Conservation (phyloP, 768 basidiomycete genomes). For the Suillus variegatus region DNA sequence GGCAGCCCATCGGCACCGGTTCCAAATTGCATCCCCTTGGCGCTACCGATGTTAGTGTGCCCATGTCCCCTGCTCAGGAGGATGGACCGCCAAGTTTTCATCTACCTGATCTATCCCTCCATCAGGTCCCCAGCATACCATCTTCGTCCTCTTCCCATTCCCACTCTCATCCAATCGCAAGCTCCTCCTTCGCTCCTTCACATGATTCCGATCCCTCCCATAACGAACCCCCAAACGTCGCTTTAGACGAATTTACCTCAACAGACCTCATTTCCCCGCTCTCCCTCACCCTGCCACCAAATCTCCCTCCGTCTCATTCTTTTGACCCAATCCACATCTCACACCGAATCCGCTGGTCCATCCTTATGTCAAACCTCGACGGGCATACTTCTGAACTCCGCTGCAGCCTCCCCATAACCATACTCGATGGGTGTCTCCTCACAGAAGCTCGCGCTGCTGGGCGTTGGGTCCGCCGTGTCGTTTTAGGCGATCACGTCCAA, state of each 20-base stretch:
- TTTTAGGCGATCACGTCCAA: constrained; percentile 45
- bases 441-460: constrained; percentile 76
- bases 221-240: constrained; percentile 7
- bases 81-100: constrained; percentile 18
- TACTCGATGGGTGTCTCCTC: constrained; percentile 73
- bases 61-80: constrained; percentile 15
- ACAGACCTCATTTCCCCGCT: constrained; percentile 62
- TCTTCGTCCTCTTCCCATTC: constrained; percentile 18
- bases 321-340: constrained; percentile 74
- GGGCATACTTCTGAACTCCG: constrained; percentile 94
- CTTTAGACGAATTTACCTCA: not conserved
- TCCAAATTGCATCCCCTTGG: not conserved
- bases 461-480: constrained; percentile 71
- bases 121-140: constrained; percentile 16
- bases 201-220: constrained; percentile 3
- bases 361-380: constrained; percentile 81
- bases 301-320: constrained; percentile 66
- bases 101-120: constrained; percentile 18
- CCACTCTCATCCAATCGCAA: not conserved
- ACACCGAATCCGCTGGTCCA: constrained; percentile 82
- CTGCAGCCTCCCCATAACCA: constrained; percentile 86
- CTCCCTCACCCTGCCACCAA: constrained; percentile 58
- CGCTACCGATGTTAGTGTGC: constrained; percentile 10
- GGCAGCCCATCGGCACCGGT: not conserved
- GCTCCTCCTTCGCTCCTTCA: not conserved